Conservation (phyloP, 2,329 filamentous ascomycete species). For the Bimuria novae-zelandiae region DNA sequence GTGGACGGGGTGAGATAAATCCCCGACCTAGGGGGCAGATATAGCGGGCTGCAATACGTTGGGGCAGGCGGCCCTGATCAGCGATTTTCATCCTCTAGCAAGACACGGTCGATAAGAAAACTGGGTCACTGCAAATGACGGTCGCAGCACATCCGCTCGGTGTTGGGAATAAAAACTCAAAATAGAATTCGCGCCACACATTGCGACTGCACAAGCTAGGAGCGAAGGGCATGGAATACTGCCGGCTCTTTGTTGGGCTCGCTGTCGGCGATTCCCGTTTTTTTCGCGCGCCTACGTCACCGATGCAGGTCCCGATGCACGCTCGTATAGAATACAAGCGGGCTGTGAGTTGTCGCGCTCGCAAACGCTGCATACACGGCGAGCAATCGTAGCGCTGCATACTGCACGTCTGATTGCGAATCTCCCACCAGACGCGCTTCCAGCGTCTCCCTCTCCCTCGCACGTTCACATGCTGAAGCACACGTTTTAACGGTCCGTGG, state of each 20-base stretch:
- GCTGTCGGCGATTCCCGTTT: conserved; percentile 1
- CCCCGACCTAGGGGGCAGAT: conserved; percentile 20
- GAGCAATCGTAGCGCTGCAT: not conserved
- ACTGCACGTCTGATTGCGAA: not conserved
- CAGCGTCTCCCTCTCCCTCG: not conserved
- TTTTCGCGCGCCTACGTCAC: conserved; percentile 7
- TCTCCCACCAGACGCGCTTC: not conserved
- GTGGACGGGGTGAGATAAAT: not conserved
- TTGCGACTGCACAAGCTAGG: not conserved
- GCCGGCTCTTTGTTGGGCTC: not conserved
- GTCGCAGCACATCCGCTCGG: conserved; percentile 8
- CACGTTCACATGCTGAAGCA: conserved; percentile 8
- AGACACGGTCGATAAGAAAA: conserved; percentile 20
- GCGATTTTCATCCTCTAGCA: conserved; percentile 25
- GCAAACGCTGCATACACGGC: not conserved
- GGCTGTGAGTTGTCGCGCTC: no score
- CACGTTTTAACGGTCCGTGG: conserved; percentile 16
- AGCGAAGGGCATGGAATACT: not conserved
- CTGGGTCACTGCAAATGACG: conserved; percentile 22
- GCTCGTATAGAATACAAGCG: not conserved
- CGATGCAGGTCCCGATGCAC: conserved; percentile 10
- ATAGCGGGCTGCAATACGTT: conserved; percentile 16
- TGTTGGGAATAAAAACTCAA: conserved; percentile 21
- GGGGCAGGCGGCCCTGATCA: conserved; percentile 23
- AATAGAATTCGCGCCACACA: not conserved